Percentiles rank a stretch among this genome's conserved stretches.
Conservation (phyloP, 805 yeast species). For the Candida khao-thaluensis region DNA sequence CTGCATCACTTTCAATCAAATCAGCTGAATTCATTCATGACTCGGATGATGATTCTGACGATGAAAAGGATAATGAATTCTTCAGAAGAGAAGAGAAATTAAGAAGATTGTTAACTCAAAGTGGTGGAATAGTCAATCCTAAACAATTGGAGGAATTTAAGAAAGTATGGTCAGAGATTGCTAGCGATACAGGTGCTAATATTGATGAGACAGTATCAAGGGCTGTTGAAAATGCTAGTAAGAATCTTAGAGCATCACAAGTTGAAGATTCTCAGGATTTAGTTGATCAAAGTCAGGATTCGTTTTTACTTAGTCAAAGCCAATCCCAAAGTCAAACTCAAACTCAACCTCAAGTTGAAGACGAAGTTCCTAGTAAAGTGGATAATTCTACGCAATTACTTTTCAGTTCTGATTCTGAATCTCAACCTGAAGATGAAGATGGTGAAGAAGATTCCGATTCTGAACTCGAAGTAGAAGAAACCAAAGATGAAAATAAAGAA, state of each 20-base stretch:
- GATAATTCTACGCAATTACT: constrained; percentile 10
- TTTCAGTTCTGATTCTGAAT: constrained; percentile 11
- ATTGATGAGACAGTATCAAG: constrained; percentile 12
- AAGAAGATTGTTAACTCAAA: constrained; percentile 34
- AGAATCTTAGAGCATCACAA: constrained; percentile 13
- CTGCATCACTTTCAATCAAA: constrained; percentile 26
- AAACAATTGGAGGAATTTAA: constrained; percentile 33
- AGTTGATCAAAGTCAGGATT: too few species aligned
- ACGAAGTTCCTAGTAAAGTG: not conserved
- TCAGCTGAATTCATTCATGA: constrained; percentile 56
- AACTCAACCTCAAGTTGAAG: too few species aligned
- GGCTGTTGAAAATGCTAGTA: constrained; percentile 15
- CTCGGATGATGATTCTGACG: constrained; percentile 65
- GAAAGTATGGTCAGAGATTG: constrained; percentile 25
- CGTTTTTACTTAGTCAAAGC: too few species aligned
- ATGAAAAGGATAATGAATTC: constrained; percentile 50
- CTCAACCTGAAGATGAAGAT: constrained; percentile 3
- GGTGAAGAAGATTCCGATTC: too few species aligned
- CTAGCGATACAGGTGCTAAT: constrained; percentile 8
- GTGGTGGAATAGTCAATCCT: constrained; percentile 40
- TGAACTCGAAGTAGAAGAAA: too few species aligned
- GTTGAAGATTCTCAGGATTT: constrained; percentile 6
- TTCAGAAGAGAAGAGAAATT: constrained; percentile 55
- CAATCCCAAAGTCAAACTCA: too few species aligned
- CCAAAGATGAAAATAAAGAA: constrained; percentile 11